These are phyloP conservation scores for Striga asiatica DNA, from an alignment of 257 asterid genomes.

Conservation along the genomic window DNA sequence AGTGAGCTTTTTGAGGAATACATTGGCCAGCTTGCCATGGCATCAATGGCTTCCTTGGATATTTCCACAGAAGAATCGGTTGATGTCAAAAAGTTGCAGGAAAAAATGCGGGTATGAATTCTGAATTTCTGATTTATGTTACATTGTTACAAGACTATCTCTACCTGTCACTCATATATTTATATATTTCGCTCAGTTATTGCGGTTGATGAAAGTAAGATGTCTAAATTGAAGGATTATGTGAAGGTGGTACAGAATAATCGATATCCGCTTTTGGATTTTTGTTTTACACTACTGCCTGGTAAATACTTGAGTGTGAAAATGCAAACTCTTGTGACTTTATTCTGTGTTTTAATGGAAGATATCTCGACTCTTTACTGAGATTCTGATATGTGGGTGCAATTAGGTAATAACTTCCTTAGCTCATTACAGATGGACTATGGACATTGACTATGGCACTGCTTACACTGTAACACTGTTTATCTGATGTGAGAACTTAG, in stretches of 20 bases:
- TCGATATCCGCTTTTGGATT: background rate
- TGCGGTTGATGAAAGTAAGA: background rate
- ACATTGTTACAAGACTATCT: too few species aligned
- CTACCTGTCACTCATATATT: constrained; percentile 11
- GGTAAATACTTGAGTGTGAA: background rate
- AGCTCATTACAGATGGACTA: too few species aligned
- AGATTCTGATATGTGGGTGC: background rate
- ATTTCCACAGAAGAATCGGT: constrained; percentile 66
- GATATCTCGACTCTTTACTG: background rate
- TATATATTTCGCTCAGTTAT: constrained; percentile 2
- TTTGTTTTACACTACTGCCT: background rate
- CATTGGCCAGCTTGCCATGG: constrained; percentile 99
- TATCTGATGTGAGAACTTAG: too few species aligned
- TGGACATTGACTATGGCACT: too few species aligned
- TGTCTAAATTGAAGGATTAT: constrained; percentile 4
- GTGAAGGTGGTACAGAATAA: background rate
- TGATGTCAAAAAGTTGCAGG: constrained; percentile 82
- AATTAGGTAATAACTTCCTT: background rate
- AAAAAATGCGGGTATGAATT: constrained; percentile 79
- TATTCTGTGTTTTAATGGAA: background rate
- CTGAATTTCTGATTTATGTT: background rate
- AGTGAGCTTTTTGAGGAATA: constrained; percentile 99
- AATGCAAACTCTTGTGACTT: background rate
- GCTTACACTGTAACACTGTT: too few species aligned
- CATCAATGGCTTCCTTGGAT: constrained; percentile 98